Conservation (phyloP, 202 grass and related monocot genomes). For the Setaria italica region DNA sequence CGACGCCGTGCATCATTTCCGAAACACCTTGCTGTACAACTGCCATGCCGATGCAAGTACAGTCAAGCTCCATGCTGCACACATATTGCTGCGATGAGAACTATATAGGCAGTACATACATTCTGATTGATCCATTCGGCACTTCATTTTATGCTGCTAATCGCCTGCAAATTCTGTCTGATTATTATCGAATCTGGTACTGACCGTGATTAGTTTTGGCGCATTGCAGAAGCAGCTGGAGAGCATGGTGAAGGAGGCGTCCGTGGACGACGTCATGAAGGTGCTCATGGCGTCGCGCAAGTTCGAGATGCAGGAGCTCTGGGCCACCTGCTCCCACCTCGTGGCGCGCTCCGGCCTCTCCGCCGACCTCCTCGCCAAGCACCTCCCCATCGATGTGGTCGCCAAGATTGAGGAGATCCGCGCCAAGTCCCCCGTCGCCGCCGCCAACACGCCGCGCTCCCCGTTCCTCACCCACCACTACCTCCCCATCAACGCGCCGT, state of each 20-base stretch:
- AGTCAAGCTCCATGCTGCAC: slow-evolving; percentile 26
- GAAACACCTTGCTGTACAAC: slow-evolving; percentile 38
- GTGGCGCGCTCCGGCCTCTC: slow-evolving; percentile 92
- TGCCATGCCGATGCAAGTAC: slow-evolving; percentile 45
- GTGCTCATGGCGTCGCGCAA: slow-evolving; percentile 90
- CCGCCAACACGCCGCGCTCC: slow-evolving; percentile 38
- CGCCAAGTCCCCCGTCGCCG: slow-evolving; percentile 57
- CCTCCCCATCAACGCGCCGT: slow-evolving; percentile 65
- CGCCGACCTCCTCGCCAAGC: slow-evolving; percentile 89
- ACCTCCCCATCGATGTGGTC: slow-evolving; percentile 93
- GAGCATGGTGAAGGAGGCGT: slow-evolving; percentile 94
- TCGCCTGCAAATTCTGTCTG: not conserved
- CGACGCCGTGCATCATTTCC: slow-evolving; percentile 42
- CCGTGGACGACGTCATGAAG: slow-evolving; percentile 98
- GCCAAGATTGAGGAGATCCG: slow-evolving; percentile 95
- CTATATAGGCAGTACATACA: not conserved
- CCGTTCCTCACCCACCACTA: slow-evolving; percentile 82
- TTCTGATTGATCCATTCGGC: not conserved
- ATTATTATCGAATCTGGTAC: not conserved
- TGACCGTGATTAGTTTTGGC: not conserved
- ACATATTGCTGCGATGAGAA: not conserved
- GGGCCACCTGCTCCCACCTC: slow-evolving; percentile 86
- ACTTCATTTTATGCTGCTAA: slow-evolving; percentile 44
- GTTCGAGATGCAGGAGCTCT: slow-evolving; percentile 91
- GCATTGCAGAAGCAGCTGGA: slow-evolving; percentile 84